These are phyloP conservation scores for Phoma sp. DNA, from an alignment of 2,329 filamentous ascomycete genomes.

Conservation along the genomic window DNA sequence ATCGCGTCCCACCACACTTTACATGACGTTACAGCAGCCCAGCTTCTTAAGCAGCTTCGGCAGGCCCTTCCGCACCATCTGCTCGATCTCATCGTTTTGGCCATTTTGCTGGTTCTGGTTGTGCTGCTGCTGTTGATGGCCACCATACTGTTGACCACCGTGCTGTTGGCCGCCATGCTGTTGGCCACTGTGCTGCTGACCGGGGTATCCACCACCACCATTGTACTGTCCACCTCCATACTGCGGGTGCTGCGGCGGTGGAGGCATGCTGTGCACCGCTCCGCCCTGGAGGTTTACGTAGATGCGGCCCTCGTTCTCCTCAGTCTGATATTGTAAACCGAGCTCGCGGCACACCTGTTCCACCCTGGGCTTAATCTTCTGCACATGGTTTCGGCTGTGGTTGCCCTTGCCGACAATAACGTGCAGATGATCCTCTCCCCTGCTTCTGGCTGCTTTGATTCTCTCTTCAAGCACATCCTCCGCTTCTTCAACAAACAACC, in stretches of 20 bases:
- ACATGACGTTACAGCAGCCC: constrained; percentile 79
- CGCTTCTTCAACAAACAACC: constrained; percentile 92
- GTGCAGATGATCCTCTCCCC: constrained; percentile 82
- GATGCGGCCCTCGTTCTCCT: constrained; percentile 88
- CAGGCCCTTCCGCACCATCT: constrained; percentile 66
- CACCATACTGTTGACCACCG: constrained; percentile 45
- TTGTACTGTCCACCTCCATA: constrained; percentile 44
- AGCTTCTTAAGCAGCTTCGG: constrained; percentile 68
- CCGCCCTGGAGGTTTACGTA: constrained; percentile 86
- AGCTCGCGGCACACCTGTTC: constrained; percentile 85
- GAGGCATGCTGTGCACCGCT: constrained; percentile 51
- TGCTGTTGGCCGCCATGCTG: constrained; percentile 51
- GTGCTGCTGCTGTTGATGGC: constrained; percentile 41
- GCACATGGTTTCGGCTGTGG: constrained; percentile 79
- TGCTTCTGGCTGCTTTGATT: constrained; percentile 76
- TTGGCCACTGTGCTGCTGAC: constrained; percentile 53
- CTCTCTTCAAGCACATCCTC: constrained; percentile 87
- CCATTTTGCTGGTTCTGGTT: constrained; percentile 55
- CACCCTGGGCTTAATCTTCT: constrained; percentile 95
- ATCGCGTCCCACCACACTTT: constrained; percentile 9
- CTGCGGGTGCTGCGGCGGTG: constrained; percentile 48
- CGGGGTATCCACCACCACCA: constrained; percentile 40
- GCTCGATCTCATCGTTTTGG: constrained; percentile 62
- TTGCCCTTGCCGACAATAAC: constrained; percentile 97
- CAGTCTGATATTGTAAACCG: constrained; percentile 81